phyloP scores from a whole-genome alignment of 2,329 filamentous ascomycete genomes.

The Colletotrichum musae region DNA sequence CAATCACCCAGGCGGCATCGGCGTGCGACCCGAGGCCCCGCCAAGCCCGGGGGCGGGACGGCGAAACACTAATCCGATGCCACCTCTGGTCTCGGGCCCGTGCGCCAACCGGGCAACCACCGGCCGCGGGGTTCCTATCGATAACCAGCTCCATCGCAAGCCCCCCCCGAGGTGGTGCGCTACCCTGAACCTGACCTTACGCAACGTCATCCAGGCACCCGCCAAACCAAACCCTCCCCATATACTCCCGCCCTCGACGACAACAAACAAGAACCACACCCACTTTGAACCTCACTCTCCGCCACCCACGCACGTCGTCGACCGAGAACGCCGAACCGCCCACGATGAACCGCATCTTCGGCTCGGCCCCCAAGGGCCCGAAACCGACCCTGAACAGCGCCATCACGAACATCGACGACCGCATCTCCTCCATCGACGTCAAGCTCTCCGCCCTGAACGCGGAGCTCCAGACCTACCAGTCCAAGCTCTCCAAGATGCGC shows the following conservation, averaged over 20 bases:
- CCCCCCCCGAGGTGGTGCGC: neutral
- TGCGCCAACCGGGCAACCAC: neutral
- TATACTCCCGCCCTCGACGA: neutral
- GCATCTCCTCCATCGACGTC: conserved; percentile 90
- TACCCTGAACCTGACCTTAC: neutral
- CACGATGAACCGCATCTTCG: conserved; percentile 96
- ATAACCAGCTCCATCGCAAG: conserved; percentile 22
- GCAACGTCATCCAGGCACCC: conserved; percentile 27
- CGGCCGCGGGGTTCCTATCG: conserved; percentile 33
- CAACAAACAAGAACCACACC: neutral
- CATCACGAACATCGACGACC: conserved; percentile 87
- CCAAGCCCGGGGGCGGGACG: neutral
- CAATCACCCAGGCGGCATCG: no score
- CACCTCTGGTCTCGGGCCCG: neutral
- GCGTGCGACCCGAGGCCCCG: neutral
- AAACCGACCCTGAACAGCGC: conserved; percentile 91
- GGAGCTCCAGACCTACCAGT: conserved; percentile 89
- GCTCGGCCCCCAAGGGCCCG: conserved; percentile 85
- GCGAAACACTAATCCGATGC: neutral
- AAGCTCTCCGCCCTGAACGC: conserved; percentile 94
- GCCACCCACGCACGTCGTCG: neutral
- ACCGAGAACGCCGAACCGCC: neutral
- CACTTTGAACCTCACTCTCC: neutral
- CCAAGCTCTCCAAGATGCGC: conserved; percentile 91
- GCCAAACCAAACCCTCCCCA: neutral